phyloP scores from a whole-genome alignment of 208 protist species.

The Phytomonas francai region DNA sequence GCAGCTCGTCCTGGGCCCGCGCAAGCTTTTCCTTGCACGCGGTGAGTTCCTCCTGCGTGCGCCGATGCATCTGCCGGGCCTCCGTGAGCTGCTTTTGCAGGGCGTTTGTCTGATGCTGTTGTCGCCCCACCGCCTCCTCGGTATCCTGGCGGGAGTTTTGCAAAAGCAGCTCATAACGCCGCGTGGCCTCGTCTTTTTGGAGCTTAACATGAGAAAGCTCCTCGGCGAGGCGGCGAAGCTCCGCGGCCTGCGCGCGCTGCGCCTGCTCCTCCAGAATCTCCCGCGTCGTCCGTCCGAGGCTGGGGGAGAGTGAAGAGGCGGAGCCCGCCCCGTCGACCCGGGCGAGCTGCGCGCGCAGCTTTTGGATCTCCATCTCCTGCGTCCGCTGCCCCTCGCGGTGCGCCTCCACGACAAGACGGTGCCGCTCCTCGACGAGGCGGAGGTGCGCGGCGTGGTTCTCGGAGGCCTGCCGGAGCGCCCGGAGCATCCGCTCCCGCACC shows the following conservation, averaged over 20 bases:
- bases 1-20: constrained; percentile 19
- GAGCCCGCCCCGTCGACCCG: constrained; percentile 33
- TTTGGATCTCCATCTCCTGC: constrained; percentile 59
- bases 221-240: constrained; percentile 65
- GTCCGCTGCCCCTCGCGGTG: constrained; percentile 40
- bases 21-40: constrained; percentile 14
- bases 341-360: constrained; percentile 64
- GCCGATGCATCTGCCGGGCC: constrained; percentile 14
- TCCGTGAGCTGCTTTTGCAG: constrained; percentile 23
- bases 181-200: constrained; percentile 62
- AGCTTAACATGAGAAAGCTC: constrained; percentile 50
- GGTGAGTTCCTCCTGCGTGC: constrained; percentile 16
- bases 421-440: constrained; percentile 69
- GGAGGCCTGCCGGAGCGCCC: constrained; percentile 50
- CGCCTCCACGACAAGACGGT: constrained; percentile 50
- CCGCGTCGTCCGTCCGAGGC: constrained; percentile 15
- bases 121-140: constrained; percentile 29
- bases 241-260: constrained; percentile 54
- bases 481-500: constrained; percentile 52
- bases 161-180: constrained; percentile 62
- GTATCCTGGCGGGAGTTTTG: constrained; percentile 34
- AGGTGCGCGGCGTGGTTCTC: constrained; percentile 79
- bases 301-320: constrained; percentile 10
- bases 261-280: constrained; percentile 64
- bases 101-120: constrained; percentile 22